Evolutionary conservation across 148 eudicot species (phyloP).

Genomic region (Talinum fruticosum): DNA sequence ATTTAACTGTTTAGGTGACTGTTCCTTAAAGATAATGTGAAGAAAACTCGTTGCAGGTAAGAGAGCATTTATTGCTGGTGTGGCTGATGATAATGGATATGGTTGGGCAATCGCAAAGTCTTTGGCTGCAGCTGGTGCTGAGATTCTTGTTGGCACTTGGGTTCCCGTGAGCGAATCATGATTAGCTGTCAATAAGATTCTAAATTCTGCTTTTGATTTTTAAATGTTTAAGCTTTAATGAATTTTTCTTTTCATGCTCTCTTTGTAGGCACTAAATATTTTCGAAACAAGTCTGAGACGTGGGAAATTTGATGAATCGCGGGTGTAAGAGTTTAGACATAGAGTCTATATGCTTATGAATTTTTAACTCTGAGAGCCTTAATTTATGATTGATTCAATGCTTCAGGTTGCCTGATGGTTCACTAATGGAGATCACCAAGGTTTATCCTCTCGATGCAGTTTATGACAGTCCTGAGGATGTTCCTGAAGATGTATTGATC

Average conservation of each 20-base stretch:
- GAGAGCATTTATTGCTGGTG: slow-evolving; percentile 91
- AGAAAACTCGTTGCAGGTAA: slow-evolving; percentile 46
- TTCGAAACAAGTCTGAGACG: slow-evolving; percentile 92
- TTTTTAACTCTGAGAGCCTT: not conserved
- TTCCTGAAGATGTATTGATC: slow-evolving; percentile 86
- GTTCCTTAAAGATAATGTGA: not conserved
- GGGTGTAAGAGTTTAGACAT: slow-evolving; percentile 45
- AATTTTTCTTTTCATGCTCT: not conserved
- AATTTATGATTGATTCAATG: slow-evolving; percentile 9
- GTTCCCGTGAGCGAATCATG: slow-evolving; percentile 68
- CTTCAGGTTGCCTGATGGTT: slow-evolving; percentile 90
- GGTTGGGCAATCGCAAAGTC: slow-evolving; percentile 99
- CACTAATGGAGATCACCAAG: slow-evolving; percentile 89
- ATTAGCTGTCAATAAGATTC: not conserved
- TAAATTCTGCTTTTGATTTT: not conserved
- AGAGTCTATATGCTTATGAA: not conserved
- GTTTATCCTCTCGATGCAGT: slow-evolving; percentile 91
- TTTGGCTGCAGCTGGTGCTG: slow-evolving; percentile 97
- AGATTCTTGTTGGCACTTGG: slow-evolving; percentile 96
- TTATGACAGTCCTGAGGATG: slow-evolving; percentile 82
- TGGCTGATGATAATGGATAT: slow-evolving; percentile 96
- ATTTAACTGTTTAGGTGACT: not conserved
- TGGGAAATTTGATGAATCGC: slow-evolving; percentile 93
- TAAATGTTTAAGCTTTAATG: not conserved
- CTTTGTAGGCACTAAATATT: slow-evolving; percentile 75